Percentiles rank a stretch among this genome's conserved stretches.
phyloP scores from a whole-genome alignment of 305 asterid species.

The Fraxinus paxiana region DNA sequence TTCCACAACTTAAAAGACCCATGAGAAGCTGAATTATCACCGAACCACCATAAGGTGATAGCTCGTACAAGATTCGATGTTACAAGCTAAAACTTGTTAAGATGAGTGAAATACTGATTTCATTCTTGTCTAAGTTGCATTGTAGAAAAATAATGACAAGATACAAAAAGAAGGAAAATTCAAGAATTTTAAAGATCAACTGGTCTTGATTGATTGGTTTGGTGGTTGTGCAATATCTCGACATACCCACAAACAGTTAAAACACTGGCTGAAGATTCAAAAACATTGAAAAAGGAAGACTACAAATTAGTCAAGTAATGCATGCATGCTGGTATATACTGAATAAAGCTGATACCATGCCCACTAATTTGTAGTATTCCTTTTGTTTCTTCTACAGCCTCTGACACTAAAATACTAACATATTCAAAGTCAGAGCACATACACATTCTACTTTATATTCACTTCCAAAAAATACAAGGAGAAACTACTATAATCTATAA shows the following conservation, averaged over 20 bases:
- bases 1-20: not conserved
- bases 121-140: not conserved
- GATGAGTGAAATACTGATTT: not conserved
- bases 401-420: conserved; percentile 8
- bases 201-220: not conserved
- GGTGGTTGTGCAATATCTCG: not conserved
- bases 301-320: not conserved
- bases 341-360: conserved; percentile 34
- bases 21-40: not conserved
- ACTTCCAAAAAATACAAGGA: conserved; percentile 31
- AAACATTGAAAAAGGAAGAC: not conserved
- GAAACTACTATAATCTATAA: conserved; percentile 12
- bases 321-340: conserved; percentile 24
- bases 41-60: not conserved
- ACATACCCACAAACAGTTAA: conserved; percentile 16
- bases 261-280: not conserved
- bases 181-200: not conserved
- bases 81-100: not conserved
- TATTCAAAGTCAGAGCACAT: not conserved
- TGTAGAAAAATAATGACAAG: not conserved
- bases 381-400: conserved; percentile 24
- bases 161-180: not conserved
- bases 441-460: not conserved
- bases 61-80: not conserved
- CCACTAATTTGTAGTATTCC: conserved; percentile 33